phyloP scores from a whole-genome alignment of 164 flowering plant genomes.

The Nymphaea thermarum region DNA sequence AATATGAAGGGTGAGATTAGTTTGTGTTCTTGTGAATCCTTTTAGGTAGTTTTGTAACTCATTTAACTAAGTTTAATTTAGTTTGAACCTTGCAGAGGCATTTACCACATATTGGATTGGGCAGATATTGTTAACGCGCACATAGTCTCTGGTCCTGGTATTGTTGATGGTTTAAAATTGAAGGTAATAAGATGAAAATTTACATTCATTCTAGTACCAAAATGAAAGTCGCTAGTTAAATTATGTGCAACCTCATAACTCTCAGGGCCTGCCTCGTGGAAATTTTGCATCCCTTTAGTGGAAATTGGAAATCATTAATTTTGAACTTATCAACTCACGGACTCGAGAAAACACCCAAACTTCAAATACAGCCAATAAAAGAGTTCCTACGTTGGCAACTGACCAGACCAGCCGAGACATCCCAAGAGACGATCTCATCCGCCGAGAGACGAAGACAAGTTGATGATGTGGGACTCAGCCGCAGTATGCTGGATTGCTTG shows the following conservation, averaged over 20 bases:
- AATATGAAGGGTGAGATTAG: slow-evolving; percentile 77
- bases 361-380: too few species aligned
- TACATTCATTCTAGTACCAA: neutral
- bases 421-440: too few species aligned
- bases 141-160: slow-evolving; percentile 92
- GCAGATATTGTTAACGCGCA: slow-evolving; percentile 94
- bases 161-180: slow-evolving; percentile 85
- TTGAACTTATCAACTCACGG: too few species aligned
- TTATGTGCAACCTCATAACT: neutral
- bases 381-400: too few species aligned
- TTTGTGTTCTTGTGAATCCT: neutral
- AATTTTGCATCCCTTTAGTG: too few species aligned
- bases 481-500: too few species aligned
- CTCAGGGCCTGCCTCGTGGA: slow-evolving; percentile 83
- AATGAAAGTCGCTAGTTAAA: too few species aligned
- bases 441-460: too few species aligned
- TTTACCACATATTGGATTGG: slow-evolving; percentile 85
- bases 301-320: too few species aligned
- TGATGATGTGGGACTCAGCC: too few species aligned
- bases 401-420: too few species aligned
- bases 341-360: too few species aligned
- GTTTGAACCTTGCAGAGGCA: slow-evolving; percentile 46
- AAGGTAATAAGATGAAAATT: slow-evolving; percentile 35
- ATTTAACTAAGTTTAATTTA: neutral
- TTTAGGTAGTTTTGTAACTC: neutral